A percentile compares a stretch with the other conserved stretches of the same genome.
Conservation (phyloP, 139 green algal genomes). For the Tetradesmus lagerheimii region DNA sequence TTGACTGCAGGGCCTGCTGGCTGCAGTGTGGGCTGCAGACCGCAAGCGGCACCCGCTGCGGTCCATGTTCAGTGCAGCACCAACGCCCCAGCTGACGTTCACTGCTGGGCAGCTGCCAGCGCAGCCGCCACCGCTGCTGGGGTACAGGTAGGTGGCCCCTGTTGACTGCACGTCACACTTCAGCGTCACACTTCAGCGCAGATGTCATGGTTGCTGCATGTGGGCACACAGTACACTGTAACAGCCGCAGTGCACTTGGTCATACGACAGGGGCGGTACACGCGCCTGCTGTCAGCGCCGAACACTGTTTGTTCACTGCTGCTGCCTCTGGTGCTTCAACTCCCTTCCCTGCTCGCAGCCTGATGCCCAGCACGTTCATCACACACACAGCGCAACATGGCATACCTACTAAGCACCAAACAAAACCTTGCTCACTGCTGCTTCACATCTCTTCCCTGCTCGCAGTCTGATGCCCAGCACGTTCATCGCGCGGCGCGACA, state of each 20-base stretch:
- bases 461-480: slow-evolving; percentile 64
- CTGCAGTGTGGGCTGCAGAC: slow-evolving; percentile 23
- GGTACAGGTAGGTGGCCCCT: not conserved
- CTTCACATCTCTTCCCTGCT: not conserved
- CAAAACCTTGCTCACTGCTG: not conserved
- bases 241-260: no score
- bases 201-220: no score
- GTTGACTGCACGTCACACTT: not conserved
- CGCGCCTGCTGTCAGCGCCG: no score
- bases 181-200: no score
- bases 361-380: no score
- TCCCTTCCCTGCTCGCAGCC: slow-evolving; percentile 39
- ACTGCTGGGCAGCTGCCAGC: slow-evolving; percentile 7
- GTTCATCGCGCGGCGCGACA: slow-evolving; percentile 51
- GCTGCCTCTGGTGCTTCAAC: not conserved
- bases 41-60: slow-evolving; percentile 39
- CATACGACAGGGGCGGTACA: no score
- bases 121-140: slow-evolving; percentile 1
- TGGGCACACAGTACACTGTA: no score
- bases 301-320: not conserved
- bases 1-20: slow-evolving; percentile 3
- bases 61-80: slow-evolving; percentile 27
- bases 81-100: slow-evolving; percentile 26
- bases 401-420: no score
- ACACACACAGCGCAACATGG: no score